A percentile compares a stretch with the other conserved stretches of the same genome.
phyloP scores from a whole-genome alignment of 192 early-diverging fungal species.

The Phlyctochytrium arcticum region DNA sequence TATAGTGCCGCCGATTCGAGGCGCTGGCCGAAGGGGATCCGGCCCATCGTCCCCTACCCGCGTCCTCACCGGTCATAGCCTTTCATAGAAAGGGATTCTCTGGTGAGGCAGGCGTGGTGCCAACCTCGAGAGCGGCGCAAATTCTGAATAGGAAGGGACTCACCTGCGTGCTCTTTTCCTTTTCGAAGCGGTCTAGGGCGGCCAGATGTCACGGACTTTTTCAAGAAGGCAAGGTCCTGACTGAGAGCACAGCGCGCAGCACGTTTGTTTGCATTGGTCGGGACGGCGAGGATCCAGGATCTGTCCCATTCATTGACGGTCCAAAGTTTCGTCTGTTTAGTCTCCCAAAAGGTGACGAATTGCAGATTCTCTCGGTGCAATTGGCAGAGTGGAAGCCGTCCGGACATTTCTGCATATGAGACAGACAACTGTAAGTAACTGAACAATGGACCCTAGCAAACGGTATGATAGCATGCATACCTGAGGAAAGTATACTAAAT shows the following conservation, averaged over 20 bases:
- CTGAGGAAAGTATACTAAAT: no score
- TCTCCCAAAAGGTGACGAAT: neutral
- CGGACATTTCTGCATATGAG: no score
- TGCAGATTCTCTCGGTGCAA: neutral
- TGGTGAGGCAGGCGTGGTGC: neutral
- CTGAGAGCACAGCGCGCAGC: neutral
- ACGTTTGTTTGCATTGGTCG: neutral
- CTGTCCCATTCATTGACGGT: neutral
- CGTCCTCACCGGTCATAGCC: neutral
- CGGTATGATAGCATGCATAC: no score
- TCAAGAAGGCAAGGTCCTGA: neutral
- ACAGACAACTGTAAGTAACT: no score
- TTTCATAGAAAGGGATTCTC: neutral
- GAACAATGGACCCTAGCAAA: no score
- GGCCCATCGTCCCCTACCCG: neutral
- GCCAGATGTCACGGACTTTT: neutral
- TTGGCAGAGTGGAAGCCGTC: neutral
- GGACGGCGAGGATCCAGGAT: neutral
- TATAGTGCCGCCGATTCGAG: neutral
- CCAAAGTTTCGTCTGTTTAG: neutral
- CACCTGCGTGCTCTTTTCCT: neutral
- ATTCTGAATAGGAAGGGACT: neutral
- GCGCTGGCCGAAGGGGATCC: neutral
- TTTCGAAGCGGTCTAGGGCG: neutral
- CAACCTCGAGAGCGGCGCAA: neutral